Conservation (phyloP, 768 basidiomycete genomes). For the Fomitopsis pulvina region DNA sequence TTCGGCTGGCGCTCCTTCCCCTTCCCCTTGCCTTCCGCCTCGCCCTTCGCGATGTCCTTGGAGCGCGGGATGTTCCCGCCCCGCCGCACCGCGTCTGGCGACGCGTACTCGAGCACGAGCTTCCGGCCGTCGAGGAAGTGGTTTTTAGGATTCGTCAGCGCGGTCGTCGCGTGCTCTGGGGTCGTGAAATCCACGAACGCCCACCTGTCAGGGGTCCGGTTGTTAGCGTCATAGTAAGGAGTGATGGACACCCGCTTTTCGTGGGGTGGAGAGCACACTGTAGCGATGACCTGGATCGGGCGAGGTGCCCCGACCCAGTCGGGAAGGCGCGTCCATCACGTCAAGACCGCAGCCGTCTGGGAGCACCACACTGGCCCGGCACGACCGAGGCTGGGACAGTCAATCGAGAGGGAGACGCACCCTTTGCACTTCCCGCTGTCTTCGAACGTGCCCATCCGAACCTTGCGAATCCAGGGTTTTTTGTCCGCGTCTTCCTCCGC, state of each 20-base stretch:
- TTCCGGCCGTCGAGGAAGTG: slow-evolving; percentile 79
- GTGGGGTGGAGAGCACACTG: too few relatives aligned
- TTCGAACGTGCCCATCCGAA: slow-evolving; percentile 94
- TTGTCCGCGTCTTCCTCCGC: slow-evolving; percentile 24
- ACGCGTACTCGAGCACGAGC: slow-evolving; percentile 86
- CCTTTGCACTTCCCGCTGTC: slow-evolving; percentile 95
- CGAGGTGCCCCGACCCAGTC: too few relatives aligned
- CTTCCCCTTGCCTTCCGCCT: background rate
- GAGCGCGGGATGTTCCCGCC: slow-evolving; percentile 38
- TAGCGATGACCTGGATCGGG: too few relatives aligned
- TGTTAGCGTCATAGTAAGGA: too few relatives aligned
- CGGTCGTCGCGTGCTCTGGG: slow-evolving; percentile 72
- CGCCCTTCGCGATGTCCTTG: slow-evolving; percentile 4
- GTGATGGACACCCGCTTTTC: too few relatives aligned
- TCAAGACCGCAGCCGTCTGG: too few relatives aligned
- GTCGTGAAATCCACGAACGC: slow-evolving; percentile 90
- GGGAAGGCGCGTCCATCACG: too few relatives aligned
- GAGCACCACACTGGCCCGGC: background rate
- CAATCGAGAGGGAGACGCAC: slow-evolving; percentile 36
- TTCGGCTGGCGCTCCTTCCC: background rate
- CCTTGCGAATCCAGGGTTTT: slow-evolving; percentile 62
- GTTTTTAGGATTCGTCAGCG: slow-evolving; percentile 78
- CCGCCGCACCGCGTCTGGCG: slow-evolving; percentile 79
- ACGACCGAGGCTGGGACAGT: background rate
- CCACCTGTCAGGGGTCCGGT: slow-evolving; percentile 46